Evolutionary conservation across 2,329 filamentous ascomycete genomes (phyloP), one percentile per base, ranked within the genome.

Genomic region (Drechslera avenae): DNA sequence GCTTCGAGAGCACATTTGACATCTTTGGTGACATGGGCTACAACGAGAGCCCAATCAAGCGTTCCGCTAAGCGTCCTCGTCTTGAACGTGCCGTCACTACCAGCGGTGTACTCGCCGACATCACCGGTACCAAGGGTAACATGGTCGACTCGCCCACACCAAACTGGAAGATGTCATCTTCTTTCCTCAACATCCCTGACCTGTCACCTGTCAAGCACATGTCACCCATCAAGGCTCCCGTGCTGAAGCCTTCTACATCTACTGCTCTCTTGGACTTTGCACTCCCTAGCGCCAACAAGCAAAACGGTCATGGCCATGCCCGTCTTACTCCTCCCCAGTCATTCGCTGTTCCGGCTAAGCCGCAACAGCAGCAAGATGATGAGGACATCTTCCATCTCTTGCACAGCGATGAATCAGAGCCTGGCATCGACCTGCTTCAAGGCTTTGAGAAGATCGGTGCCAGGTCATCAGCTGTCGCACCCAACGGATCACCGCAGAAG

Each of bases 391-490:
- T 81, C 61, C 74, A 78, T 16, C 81, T 85, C 30, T 78, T 86
- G 33, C 76, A 85, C 43, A 78, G 79, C 49, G 85, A 87, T 52
- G 83, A 85, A 33, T 76, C 77, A 3, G 79, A 83, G 50, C 84
- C 86, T 52, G 74, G 81, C 12, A 80, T 91, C 42, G 88, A 91
- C 63, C 86, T 91, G 58, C 81, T 89, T 37, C 86, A 89, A 66
- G 87, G 87, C 8, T 91, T 91, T 63, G 84, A 87, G 68, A 88
- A 86, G 75, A 91, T 91, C 67, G 88, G 88, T 42, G 68, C 73
- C 4, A 55, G 67, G 21, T 49, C 62, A 2, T 60, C 65, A 18
- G 62, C 63, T 36, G 66, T 72, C 31, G 69, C 70, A 5, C 59
- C 68, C 7, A 72, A 73, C 30, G 71, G 69, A 26, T 72, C 69